Evolutionary conservation across 1,139 yeast genomes (phyloP), one percentile per base, ranked within the genome.

Genomic region (Nakaseomyces uthaithaninus): DNA sequence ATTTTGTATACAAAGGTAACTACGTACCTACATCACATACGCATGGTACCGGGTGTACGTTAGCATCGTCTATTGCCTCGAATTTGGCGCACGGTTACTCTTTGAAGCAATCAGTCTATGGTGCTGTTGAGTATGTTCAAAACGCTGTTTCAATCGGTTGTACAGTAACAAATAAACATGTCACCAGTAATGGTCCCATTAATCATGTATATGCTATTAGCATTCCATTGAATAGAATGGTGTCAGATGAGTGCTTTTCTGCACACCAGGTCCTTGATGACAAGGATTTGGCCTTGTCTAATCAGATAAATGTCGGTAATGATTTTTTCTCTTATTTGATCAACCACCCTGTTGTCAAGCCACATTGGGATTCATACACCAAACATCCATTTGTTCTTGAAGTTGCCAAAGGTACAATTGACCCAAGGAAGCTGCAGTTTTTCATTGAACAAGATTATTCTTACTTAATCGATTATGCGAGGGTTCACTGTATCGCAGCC

Each of bases 41-140:
- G 0, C 96, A 87, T 58, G 96, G 96, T 8, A 85, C 95, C 1
- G 96, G 96, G 0, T 87, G 96, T 59, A 83, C 95, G 0, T 66
- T 87, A 39, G 78, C 94, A 0, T 79, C 95, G 1, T 72, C 94
- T 1, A 80, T 87, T 50, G 80, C 94, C 0, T 77, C 93, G 1
- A 77, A 82, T 50, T 51, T 85, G 36, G 89, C 94, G 2, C 67
- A 66, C 33, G 78, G 77, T 0, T 47, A 54, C 26, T 28, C 65
- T 0, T 52, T 83, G 9, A 48, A 53, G 2, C 68, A 67, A 3
- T 67, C 94, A 0, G 71, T 83, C 6, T 67, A 68, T 6, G 63
- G 71, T 18, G 74, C 81, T 0, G 73, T 84, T 41, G 73, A 72
- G 46, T 87, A 74, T 52, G 78, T 85, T 12, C 87, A 80, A 50